phyloP scores from a whole-genome alignment of 2,329 filamentous ascomycete species.

The Stachybotrys echinatus region DNA sequence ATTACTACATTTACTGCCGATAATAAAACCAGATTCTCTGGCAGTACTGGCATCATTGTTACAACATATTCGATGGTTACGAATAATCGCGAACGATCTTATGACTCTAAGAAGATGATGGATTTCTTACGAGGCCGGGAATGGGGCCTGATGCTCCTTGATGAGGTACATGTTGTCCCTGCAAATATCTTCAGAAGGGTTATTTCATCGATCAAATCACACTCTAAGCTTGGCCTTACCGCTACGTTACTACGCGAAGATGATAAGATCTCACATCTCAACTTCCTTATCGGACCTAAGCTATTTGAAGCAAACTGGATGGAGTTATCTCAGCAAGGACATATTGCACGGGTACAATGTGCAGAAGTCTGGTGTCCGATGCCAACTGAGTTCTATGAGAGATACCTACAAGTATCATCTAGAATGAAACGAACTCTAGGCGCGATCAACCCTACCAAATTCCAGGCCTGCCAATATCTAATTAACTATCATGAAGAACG shows the following conservation, averaged over 20 bases:
- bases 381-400: conserved; percentile 96
- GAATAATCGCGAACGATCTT: conserved; percentile 79
- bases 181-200: conserved; percentile 95
- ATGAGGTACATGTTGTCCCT: conserved; percentile 97
- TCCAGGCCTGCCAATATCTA: conserved; percentile 95
- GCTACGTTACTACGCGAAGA: conserved; percentile 93
- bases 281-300: conserved; percentile 96
- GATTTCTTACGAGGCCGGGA: conserved; percentile 82
- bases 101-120: conserved; percentile 98
- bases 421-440: conserved; percentile 57
- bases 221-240: conserved; percentile 91
- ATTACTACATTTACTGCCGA: conserved; percentile 94
- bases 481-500: conserved; percentile 95
- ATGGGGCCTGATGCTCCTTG: conserved; percentile 95
- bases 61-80: conserved; percentile 99
- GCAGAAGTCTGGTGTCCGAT: conserved; percentile 99
- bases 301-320: conserved; percentile 99
- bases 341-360: conserved; percentile 95
- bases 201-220: conserved; percentile 86
- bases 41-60: conserved; percentile 92
- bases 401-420: conserved; percentile 71
- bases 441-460: conserved; percentile 97
- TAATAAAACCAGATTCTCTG: conserved; percentile 76
- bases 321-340: conserved; percentile 92
- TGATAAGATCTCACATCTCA: conserved; percentile 95